Percentiles rank a stretch among this genome's conserved stretches.
These are phyloP conservation scores for Thielaviopsis euricoi DNA, from an alignment of 2,329 filamentous ascomycete genomes.

Conservation along the genomic window DNA sequence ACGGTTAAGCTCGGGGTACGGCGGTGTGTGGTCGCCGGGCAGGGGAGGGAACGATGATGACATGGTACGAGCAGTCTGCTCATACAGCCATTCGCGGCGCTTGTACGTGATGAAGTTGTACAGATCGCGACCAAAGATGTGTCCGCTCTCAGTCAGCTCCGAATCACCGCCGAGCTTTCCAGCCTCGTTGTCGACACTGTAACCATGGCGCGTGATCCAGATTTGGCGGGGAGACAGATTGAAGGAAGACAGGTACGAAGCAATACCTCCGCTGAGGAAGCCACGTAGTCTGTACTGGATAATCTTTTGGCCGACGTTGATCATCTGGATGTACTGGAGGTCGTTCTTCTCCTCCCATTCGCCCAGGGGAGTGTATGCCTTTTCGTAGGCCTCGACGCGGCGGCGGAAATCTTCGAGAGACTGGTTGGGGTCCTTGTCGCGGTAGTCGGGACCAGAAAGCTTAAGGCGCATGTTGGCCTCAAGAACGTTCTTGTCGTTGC, in stretches of 20 bases:
- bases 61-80: conserved; percentile 62
- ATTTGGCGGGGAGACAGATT: conserved; percentile 91
- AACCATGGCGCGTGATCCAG: conserved; percentile 92
- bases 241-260: conserved; percentile 92
- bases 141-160: conserved; percentile 62
- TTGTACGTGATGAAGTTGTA: conserved; percentile 72
- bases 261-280: conserved; percentile 81
- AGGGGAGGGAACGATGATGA: conserved; percentile 74
- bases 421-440: conserved; percentile 72
- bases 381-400: conserved; percentile 83
- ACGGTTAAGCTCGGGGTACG: conserved; percentile 68
- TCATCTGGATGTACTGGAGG: conserved; percentile 94
- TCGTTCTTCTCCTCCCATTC: conserved; percentile 80
- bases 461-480: conserved; percentile 97
- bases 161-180: conserved; percentile 89
- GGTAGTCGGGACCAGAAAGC: conserved; percentile 89
- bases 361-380: conserved; percentile 80
- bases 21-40: conserved; percentile 82
- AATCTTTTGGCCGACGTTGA: conserved; percentile 90
- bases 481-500: conserved; percentile 65
- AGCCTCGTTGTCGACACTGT: conserved; percentile 71
- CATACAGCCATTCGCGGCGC: conserved; percentile 63
- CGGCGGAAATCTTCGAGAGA: conserved; percentile 84
- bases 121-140: conserved; percentile 61
- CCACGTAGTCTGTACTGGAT: conserved; percentile 80